Evolutionary conservation across 495 filamentous ascomycete species (phyloP).

Genomic region (Penicillium steckii): DNA sequence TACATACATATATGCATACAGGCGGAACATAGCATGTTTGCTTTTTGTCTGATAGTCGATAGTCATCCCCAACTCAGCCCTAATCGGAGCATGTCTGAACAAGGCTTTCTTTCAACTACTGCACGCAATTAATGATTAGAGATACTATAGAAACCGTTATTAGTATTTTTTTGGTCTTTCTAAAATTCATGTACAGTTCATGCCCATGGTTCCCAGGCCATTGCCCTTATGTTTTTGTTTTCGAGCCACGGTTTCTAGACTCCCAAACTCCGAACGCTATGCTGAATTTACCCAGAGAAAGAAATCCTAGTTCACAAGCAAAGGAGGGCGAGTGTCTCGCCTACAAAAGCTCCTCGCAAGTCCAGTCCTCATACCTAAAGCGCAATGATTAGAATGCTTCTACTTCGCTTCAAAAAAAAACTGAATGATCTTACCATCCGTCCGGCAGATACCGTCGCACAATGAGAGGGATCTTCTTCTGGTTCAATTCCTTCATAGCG

Average conservation of each 20-base stretch:
- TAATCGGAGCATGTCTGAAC: too few species aligned
- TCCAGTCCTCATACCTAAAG: slow-evolving; percentile 95
- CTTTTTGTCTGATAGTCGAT: neutral
- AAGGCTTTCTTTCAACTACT: too few species aligned
- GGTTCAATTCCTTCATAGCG: slow-evolving; percentile 91
- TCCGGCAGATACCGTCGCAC: slow-evolving; percentile 94
- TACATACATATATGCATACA: too few species aligned
- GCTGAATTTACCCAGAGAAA: slow-evolving; percentile 32
- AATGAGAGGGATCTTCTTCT: slow-evolving; percentile 98
- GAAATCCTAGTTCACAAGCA: neutral
- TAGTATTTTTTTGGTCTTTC: slow-evolving; percentile 24
- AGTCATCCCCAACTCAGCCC: too few species aligned
- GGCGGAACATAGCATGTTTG: too few species aligned
- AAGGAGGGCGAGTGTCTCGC: slow-evolving; percentile 1
- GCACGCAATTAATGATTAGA: neutral
- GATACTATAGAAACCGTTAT: slow-evolving; percentile 14
- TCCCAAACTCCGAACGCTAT: slow-evolving; percentile 40
- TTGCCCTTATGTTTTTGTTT: slow-evolving; percentile 6
- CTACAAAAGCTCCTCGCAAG: slow-evolving; percentile 86
- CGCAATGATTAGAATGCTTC: neutral
- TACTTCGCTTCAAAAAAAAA: neutral
- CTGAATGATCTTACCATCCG: slow-evolving; percentile 80
- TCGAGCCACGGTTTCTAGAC: slow-evolving; percentile 22
- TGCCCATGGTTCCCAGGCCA: slow-evolving; percentile 13
- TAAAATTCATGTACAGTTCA: slow-evolving; percentile 25